Evolutionary conservation across 345 rosid genomes (phyloP), one percentile per base, ranked within the genome.

Genomic region (Citrus trifoliata): DNA sequence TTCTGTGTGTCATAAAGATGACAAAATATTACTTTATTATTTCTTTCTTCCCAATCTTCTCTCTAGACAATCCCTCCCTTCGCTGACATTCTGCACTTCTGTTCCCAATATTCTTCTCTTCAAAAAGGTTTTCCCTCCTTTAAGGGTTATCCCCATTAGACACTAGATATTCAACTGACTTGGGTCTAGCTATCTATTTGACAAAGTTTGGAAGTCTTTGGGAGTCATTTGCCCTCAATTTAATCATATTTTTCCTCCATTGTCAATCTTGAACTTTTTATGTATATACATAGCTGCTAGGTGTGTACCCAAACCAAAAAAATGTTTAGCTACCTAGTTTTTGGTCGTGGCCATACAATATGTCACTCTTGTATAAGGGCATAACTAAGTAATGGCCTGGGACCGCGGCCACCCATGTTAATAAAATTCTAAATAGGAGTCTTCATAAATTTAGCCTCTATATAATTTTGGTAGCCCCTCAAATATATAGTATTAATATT

Each of bases 71-170:
- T 78, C 85, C 74, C 82, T 85, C 71, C 80, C 74, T 84, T 85
- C 71, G 88, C 88, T 89, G 90, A 87, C 90, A 87, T 87, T 87
- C 83, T 82, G 89, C 92, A 81, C 75, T 81, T 73, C 5, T 89
- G 92, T 85, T 89, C 78, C 88, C 90, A 76, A 81, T 58, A 70
- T 74, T 84, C 85, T n/a, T 10, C 48, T 63, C 27, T 16, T 5
- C 58, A 18, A 19, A 46, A 46, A 5, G 51, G 1, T 42, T 42
- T 42, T 16, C 48, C 56, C 5, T 22, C 56, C 56, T 16, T 18
- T 1, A 51, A 42, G 48, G 7, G 16, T 51, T 53, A 5, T 16
- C 21, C 58, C 5, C 58, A 53, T 4, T 18, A 19, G 22, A 18
- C 5, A 18, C 6, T 53, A 53, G 58, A 18, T 2, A 19, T 18